phyloP scores from a whole-genome alignment of 441 rosid genomes.

The Lepidium campestre region DNA sequence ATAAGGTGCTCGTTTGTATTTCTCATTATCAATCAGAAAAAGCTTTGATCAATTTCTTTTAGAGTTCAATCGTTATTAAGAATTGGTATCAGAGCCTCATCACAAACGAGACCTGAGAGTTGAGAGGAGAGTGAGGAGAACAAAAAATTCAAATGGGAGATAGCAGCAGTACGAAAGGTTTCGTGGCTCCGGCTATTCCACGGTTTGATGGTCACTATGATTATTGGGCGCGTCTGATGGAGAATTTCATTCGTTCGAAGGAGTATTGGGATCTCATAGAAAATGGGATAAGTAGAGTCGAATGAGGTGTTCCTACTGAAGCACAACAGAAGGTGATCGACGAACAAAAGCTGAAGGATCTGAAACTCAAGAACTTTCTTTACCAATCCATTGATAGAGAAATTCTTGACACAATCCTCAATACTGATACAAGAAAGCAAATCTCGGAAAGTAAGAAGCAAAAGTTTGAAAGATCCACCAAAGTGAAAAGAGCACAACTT shows the following conservation, averaged over 20 bases:
- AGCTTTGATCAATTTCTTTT: too few species aligned
- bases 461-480: not conserved
- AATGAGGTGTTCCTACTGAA: not conserved
- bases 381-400: not conserved
- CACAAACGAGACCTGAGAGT: too few species aligned
- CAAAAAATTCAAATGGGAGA: not conserved
- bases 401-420: not conserved
- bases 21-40: too few species aligned
- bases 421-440: not conserved
- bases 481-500: not conserved
- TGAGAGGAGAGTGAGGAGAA: too few species aligned
- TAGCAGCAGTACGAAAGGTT: not conserved
- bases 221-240: not conserved
- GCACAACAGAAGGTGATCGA: not conserved
- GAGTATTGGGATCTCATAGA: slow-evolving; percentile 2
- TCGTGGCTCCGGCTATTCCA: not conserved
- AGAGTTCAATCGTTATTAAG: too few species aligned
- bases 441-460: not conserved
- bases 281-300: not conserved
- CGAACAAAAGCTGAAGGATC: not conserved
- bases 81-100: too few species aligned
- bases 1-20: too few species aligned
- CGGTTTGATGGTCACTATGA: not conserved
- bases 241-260: not conserved
- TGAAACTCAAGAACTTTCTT: not conserved